phyloP scores from a whole-genome alignment of 2,329 filamentous ascomycete genomes.

The Paracoccidioides lutzii region DNA sequence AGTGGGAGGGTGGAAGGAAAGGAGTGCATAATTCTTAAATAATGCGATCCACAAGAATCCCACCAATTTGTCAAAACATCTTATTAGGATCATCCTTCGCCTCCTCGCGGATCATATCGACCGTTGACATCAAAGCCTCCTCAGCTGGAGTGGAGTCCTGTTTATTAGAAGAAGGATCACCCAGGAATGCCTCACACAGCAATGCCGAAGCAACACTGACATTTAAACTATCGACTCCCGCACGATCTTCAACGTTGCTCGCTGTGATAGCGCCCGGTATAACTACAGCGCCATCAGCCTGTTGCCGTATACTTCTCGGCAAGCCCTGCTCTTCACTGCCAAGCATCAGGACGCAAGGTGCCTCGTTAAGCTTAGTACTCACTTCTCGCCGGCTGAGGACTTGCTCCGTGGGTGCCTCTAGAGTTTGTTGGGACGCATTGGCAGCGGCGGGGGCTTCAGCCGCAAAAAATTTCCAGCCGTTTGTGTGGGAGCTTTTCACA shows the following conservation, averaged over 20 bases:
- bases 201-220: slow-evolving; percentile 79
- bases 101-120: slow-evolving; percentile 1
- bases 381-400: slow-evolving; percentile 7
- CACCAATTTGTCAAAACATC: neutral
- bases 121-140: neutral
- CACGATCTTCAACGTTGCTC: slow-evolving; percentile 22
- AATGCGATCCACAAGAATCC: too few species aligned
- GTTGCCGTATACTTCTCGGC: slow-evolving; percentile 47
- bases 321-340: slow-evolving; percentile 72
- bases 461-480: slow-evolving; percentile 75
- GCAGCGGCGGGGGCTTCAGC: slow-evolving; percentile 42
- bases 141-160: neutral
- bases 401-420: slow-evolving; percentile 20
- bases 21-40: too few species aligned
- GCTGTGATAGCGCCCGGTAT: slow-evolving; percentile 44
- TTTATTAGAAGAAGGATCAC: slow-evolving; percentile 3
- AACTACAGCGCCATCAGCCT: slow-evolving; percentile 51
- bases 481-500: slow-evolving; percentile 50
- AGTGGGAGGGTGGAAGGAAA: too few species aligned
- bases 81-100: slow-evolving; percentile 2
- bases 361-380: slow-evolving; percentile 33
- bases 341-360: slow-evolving; percentile 67
- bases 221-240: slow-evolving; percentile 76
- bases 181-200: slow-evolving; percentile 38
- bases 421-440: slow-evolving; percentile 16